phyloP scores from a whole-genome alignment of 257 asterid genomes.

The Nicotiana otophora region DNA sequence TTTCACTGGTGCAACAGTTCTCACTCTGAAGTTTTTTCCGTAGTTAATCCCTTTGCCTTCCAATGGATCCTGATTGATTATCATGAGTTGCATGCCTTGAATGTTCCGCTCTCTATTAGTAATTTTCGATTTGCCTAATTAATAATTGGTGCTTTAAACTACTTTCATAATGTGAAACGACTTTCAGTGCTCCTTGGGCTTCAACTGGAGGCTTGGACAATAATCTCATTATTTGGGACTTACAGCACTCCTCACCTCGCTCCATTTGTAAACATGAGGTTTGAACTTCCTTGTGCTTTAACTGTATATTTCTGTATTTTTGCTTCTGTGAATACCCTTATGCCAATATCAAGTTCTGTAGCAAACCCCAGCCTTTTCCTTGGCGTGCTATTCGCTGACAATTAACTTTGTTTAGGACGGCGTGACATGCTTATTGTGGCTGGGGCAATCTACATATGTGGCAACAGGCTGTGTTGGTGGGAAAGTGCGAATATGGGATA shows the following conservation, averaged over 20 bases:
- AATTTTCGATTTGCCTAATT: neutral
- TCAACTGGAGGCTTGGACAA: conserved; percentile 87
- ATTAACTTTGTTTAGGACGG: conserved; percentile 40
- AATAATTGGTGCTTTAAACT: neutral
- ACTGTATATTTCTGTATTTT: too few species aligned
- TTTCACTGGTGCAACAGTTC: neutral
- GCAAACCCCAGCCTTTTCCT: neutral
- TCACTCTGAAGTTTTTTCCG: neutral
- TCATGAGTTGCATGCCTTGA: neutral
- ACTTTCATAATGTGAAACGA: neutral
- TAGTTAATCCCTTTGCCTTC: neutral
- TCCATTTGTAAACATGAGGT: conserved; percentile 82
- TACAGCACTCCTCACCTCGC: conserved; percentile 50
- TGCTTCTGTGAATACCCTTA: neutral
- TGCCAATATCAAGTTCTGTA: too few species aligned
- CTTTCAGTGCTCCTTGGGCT: conserved; percentile 53
- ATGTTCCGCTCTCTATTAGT: neutral
- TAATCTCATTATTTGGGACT: conserved; percentile 80
- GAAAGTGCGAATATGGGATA: conserved; percentile 66
- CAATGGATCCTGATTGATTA: neutral
- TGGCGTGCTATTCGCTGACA: neutral
- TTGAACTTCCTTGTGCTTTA: neutral
- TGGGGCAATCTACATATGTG: conserved; percentile 45
- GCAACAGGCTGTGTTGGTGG: conserved; percentile 74
- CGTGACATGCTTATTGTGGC: conserved; percentile 65